Conservation (phyloP, 2,329 filamentous ascomycete genomes). For the Beauveria medogensis region DNA sequence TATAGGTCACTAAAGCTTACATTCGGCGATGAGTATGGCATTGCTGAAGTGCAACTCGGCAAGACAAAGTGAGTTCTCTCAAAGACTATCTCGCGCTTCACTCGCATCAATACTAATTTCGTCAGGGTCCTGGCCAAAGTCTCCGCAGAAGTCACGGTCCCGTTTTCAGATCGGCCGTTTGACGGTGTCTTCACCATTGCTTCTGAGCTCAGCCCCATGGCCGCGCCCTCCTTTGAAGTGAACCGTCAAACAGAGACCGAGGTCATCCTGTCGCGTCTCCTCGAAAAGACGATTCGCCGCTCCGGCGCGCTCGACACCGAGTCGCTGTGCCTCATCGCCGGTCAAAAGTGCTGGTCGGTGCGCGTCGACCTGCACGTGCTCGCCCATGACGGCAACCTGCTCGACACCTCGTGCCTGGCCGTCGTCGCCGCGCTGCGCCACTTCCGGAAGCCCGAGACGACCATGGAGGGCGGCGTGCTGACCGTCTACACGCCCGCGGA, state of each 20-base stretch:
- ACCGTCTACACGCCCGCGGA: slow-evolving; percentile 80
- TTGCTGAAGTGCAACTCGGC: slow-evolving; percentile 78
- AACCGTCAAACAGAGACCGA: slow-evolving; percentile 78
- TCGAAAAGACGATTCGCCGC: slow-evolving; percentile 90
- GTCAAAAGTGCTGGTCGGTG: slow-evolving; percentile 83
- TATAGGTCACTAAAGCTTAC: slow-evolving; percentile 69
- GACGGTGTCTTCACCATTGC: slow-evolving; percentile 92
- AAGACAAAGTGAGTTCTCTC: slow-evolving; percentile 65
- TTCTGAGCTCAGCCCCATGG: slow-evolving; percentile 87
- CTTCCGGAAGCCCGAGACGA: slow-evolving; percentile 84
- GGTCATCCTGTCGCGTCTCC: slow-evolving; percentile 73
- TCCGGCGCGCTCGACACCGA: slow-evolving; percentile 92
- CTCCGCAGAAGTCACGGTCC: slow-evolving; percentile 79
- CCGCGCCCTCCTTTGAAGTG: slow-evolving; percentile 80
- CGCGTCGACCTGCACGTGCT: slow-evolving; percentile 88
- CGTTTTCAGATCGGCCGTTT: slow-evolving; percentile 81
- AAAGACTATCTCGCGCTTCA: background rate
- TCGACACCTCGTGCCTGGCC: slow-evolving; percentile 79
- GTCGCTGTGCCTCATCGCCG: slow-evolving; percentile 86
- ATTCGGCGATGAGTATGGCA: slow-evolving; percentile 87
- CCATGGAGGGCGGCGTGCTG: slow-evolving; percentile 74
- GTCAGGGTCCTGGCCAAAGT: slow-evolving; percentile 72
- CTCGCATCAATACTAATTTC: slow-evolving; percentile 6
- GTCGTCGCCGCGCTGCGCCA: slow-evolving; percentile 83
- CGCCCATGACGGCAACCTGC: slow-evolving; percentile 81